phyloP scores from a whole-genome alignment of 768 basidiomycete genomes.

The Lentinula detonsa region DNA sequence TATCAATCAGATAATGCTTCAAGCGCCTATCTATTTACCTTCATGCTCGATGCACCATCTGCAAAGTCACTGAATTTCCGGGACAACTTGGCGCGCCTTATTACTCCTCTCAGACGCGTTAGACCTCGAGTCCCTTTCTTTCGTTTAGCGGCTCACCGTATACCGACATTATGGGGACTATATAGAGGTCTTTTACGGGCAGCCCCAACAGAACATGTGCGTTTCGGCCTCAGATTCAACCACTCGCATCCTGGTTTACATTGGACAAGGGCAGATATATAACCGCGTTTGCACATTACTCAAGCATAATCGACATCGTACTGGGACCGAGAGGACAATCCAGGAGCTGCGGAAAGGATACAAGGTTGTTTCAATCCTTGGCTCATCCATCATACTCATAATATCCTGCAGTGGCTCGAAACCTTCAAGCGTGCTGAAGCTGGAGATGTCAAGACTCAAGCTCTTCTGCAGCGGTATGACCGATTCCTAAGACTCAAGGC shows the following conservation, averaged over 20 bases:
- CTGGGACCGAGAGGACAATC: constrained; percentile 46
- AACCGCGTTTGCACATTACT: constrained; percentile 53
- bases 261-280: constrained; percentile 39
- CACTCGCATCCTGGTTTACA: background rate
- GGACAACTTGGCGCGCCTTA: constrained; percentile 39
- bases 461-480: constrained; percentile 52
- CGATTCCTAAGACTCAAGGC: constrained; percentile 45
- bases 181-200: constrained; percentile 64
- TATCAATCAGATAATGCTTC: background rate
- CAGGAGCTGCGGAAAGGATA: constrained; percentile 45
- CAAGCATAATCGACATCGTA: constrained; percentile 41
- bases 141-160: constrained; percentile 61
- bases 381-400: constrained; percentile 3
- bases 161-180: constrained; percentile 72
- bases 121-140: constrained; percentile 64
- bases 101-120: constrained; percentile 54
- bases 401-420: constrained; percentile 47
- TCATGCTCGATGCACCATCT: constrained; percentile 3
- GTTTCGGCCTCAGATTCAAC: constrained; percentile 12
- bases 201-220: constrained; percentile 51
- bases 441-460: constrained; percentile 42
- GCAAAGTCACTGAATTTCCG: constrained; percentile 42
- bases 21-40: background rate
- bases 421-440: constrained; percentile 45
- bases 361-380: constrained; percentile 34